These are phyloP conservation scores for Alternaria novae-zelandiae DNA, from an alignment of 2,329 filamentous ascomycete species.

Conservation along the genomic window DNA sequence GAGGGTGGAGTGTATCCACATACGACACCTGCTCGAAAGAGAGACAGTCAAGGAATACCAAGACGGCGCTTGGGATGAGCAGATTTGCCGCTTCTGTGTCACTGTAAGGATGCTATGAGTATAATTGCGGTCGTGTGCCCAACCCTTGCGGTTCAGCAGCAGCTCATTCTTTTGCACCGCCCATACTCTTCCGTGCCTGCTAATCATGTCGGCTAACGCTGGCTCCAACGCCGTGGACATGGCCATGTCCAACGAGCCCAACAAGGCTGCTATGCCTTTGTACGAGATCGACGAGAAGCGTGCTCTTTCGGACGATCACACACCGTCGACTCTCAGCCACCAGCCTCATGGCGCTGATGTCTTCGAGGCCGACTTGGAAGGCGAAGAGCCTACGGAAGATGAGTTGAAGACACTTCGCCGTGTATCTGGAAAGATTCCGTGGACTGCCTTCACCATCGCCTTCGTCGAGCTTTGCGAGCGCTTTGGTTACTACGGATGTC, in stretches of 20 bases:
- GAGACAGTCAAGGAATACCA: slow-evolving; percentile 27
- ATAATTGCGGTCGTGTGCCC: slow-evolving; percentile 18
- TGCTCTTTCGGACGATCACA: slow-evolving; percentile 25
- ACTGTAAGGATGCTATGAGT: slow-evolving; percentile 4
- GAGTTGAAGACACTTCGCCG: slow-evolving; percentile 67
- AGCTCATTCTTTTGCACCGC: slow-evolving; percentile 13
- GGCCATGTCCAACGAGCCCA: slow-evolving; percentile 45
- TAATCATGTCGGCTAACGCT: slow-evolving; percentile 40
- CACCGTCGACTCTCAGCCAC: slow-evolving; percentile 25
- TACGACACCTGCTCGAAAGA: slow-evolving; percentile 27
- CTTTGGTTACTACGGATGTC: slow-evolving; percentile 78
- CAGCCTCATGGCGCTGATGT: slow-evolving; percentile 28
- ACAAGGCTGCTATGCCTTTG: slow-evolving; percentile 36
- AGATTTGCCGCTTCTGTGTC: slow-evolving; percentile 16
- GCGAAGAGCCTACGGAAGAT: slow-evolving; percentile 63
- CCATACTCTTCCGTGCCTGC: background rate
- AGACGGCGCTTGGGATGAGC: slow-evolving; percentile 15
- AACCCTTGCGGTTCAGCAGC: slow-evolving; percentile 5
- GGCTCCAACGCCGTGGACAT: slow-evolving; percentile 43
- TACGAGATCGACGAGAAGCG: slow-evolving; percentile 44
- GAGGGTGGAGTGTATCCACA: slow-evolving; percentile 1
- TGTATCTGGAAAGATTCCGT: slow-evolving; percentile 69
- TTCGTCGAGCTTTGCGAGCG: slow-evolving; percentile 78
- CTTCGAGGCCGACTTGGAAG: slow-evolving; percentile 43
- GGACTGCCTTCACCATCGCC: slow-evolving; percentile 71